Conservation (phyloP, 768 basidiomycete genomes). For the Nidularia pulvinata region DNA sequence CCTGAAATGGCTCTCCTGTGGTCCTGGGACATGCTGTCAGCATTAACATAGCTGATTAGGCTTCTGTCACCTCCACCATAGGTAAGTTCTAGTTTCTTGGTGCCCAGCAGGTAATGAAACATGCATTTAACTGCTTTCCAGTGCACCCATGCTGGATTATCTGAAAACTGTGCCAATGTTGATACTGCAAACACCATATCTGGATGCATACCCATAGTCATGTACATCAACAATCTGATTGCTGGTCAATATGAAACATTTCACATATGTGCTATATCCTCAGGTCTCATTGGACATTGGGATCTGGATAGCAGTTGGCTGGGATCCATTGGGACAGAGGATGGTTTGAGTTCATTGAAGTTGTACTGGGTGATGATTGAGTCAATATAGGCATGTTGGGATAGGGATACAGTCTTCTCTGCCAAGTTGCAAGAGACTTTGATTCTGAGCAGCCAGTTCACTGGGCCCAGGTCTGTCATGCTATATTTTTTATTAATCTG, state of each 20-base stretch:
- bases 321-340: too few relatives aligned
- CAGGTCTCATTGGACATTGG: conserved; percentile 13
- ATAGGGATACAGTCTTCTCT: too few relatives aligned
- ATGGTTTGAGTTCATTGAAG: too few relatives aligned
- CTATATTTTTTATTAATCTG: too few relatives aligned
- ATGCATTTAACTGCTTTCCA: conserved; percentile 36
- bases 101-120: conserved; percentile 33
- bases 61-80: conserved; percentile 13
- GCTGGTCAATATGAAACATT: conserved; percentile 21
- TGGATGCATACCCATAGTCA: conserved; percentile 23
- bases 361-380: too few relatives aligned
- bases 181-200: conserved; percentile 28
- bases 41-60: background rate
- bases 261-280: conserved; percentile 15
- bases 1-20: conserved; percentile 20
- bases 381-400: too few relatives aligned
- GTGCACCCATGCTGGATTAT: conserved; percentile 27
- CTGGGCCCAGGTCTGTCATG: too few relatives aligned
- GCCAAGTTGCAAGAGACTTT: too few relatives aligned
- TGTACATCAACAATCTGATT: conserved; percentile 29
- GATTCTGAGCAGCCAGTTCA: too few relatives aligned
- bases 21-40: conserved; percentile 4
- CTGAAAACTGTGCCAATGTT: conserved; percentile 23
- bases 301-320: conserved; percentile 8
- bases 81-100: conserved; percentile 3